Conservation (phyloP, 148 eudicot genomes). For the Rhododendron molle region DNA sequence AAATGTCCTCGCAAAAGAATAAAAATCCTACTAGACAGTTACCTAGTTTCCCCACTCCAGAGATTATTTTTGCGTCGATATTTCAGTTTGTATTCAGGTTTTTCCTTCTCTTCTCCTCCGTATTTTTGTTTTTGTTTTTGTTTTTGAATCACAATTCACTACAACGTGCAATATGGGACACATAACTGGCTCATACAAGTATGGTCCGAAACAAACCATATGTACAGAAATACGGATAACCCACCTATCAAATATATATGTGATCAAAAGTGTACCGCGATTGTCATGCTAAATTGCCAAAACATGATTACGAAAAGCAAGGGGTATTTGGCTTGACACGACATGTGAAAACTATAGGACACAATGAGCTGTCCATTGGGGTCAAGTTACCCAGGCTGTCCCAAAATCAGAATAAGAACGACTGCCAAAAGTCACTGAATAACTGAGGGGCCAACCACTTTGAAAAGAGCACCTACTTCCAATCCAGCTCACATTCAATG, state of each 20-base stretch:
- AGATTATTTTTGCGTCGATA: not conserved
- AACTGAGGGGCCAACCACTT: not conserved
- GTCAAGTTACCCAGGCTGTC: not conserved
- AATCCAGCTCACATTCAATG: not conserved
- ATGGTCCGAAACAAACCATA: not conserved
- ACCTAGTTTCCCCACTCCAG: not conserved
- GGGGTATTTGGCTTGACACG: not conserved
- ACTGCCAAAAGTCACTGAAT: not conserved
- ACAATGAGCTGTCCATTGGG: constrained; percentile 2
- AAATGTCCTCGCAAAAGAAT: not conserved
- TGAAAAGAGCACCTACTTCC: not conserved
- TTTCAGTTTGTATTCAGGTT: not conserved
- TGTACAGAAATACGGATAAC: not conserved
- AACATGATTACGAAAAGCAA: not conserved
- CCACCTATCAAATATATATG: not conserved
- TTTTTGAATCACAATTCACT: not conserved
- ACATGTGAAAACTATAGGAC: not conserved
- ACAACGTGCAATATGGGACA: not conserved
- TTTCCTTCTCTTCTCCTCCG: not conserved
- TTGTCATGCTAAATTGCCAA: not conserved
- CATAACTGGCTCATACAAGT: not conserved
- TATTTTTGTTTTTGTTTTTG: not conserved
- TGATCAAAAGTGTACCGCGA: not conserved
- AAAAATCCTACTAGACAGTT: not conserved
- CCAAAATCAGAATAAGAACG: not conserved